These are phyloP conservation scores for Rhizomucor miehei DNA, from an alignment of 371 early-diverging fungal genomes.

Conservation along the genomic window DNA sequence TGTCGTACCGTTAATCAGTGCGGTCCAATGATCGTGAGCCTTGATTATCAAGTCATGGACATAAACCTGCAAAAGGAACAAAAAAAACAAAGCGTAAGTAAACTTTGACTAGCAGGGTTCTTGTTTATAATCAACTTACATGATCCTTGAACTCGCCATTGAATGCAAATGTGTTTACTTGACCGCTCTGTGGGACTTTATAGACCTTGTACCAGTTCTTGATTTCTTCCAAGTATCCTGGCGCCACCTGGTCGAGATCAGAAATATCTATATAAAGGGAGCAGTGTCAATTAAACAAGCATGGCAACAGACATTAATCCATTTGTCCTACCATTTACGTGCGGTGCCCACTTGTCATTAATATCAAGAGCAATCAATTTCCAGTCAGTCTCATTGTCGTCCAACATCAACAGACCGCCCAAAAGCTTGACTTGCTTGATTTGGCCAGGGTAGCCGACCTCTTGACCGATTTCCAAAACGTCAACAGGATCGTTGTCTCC, in stretches of 20 bases:
- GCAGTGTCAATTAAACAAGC: no score
- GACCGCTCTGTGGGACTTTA: slow-evolving; percentile 8
- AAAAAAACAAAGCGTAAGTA: no score
- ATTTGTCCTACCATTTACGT: slow-evolving; percentile 63
- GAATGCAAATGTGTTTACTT: slow-evolving; percentile 5
- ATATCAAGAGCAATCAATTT: slow-evolving; percentile 93
- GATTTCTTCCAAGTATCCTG: neutral
- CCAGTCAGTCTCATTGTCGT: slow-evolving; percentile 98
- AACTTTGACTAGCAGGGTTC: no score
- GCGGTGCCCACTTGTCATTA: slow-evolving; percentile 83
- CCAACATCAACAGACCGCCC: slow-evolving; percentile 92
- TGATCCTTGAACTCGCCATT: slow-evolving; percentile 7
- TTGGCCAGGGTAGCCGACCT: slow-evolving; percentile 81
- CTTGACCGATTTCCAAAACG: slow-evolving; percentile 92
- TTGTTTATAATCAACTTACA: no score
- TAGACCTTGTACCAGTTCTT: slow-evolving; percentile 9
- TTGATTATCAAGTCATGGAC: neutral
- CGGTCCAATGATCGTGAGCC: slow-evolving; percentile 8
- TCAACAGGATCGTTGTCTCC: slow-evolving; percentile 99
- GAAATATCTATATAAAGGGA: slow-evolving; percentile 10
- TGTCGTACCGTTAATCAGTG: slow-evolving; percentile 7
- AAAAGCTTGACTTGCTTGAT: slow-evolving; percentile 96
- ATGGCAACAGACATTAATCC: no score
- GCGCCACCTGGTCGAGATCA: slow-evolving; percentile 7
- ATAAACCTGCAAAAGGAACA: no score